phyloP scores from a whole-genome alignment of 805 yeast species.

The Candida pini region DNA sequence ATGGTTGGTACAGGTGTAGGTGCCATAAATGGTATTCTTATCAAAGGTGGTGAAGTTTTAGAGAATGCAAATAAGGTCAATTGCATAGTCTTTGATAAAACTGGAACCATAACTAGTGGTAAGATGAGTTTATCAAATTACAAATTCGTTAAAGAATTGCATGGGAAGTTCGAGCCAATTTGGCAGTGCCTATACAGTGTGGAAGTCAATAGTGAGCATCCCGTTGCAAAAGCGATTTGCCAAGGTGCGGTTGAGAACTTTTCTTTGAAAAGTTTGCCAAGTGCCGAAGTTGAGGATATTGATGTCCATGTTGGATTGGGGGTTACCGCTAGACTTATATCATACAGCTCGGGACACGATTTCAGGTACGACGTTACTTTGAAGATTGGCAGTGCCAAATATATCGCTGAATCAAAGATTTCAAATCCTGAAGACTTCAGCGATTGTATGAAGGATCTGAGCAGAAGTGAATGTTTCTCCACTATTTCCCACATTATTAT shows the following conservation, averaged over 20 bases:
- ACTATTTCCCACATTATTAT: constrained; percentile 41
- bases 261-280: not conserved
- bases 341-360: no score
- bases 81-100: constrained; percentile 81
- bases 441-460: constrained; percentile 4
- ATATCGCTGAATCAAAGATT: constrained; percentile 28
- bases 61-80: constrained; percentile 65
- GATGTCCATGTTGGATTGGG: constrained; percentile 41
- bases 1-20: constrained; percentile 99
- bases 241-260: constrained; percentile 21
- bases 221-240: constrained; percentile 70
- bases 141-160: constrained; percentile 12
- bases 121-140: constrained; percentile 45
- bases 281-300: constrained; percentile 28
- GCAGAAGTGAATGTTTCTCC: constrained; percentile 10
- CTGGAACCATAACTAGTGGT: constrained; percentile 92
- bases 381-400: constrained; percentile 48
- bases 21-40: constrained; percentile 80
- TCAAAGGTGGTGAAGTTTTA: constrained; percentile 88
- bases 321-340: constrained; percentile 32
- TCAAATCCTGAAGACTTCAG: constrained; percentile 17
- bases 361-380: constrained; percentile 28
- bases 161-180: constrained; percentile 20
- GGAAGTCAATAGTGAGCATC: constrained; percentile 80
- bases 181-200: constrained; percentile 54